A percentile compares a stretch with the other conserved stretches of the same genome.
These are phyloP conservation scores for Beta macrorhiza DNA, from an alignment of 179 eudicot genomes.

Conservation along the genomic window DNA sequence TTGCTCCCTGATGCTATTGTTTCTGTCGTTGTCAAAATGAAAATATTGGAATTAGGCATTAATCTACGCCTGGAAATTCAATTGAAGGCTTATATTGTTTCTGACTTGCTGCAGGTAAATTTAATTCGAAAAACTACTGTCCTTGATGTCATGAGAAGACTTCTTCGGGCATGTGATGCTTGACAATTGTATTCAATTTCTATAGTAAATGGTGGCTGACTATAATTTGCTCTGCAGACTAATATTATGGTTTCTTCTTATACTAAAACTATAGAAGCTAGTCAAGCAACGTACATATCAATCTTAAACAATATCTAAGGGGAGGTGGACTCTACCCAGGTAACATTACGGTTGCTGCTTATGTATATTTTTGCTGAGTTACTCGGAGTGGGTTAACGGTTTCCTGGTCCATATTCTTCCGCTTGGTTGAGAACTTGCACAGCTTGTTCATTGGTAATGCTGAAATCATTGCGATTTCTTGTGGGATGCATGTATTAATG, in stretches of 20 bases:
- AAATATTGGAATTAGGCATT: not conserved
- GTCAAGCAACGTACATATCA: slow-evolving; percentile 96
- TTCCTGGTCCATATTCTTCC: slow-evolving; percentile 2
- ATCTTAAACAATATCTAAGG: slow-evolving; percentile 94
- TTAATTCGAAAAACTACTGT: slow-evolving; percentile 94
- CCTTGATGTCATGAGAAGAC: slow-evolving; percentile 99
- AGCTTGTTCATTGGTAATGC: not conserved
- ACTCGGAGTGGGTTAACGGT: not conserved
- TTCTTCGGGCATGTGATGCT: slow-evolving; percentile 76
- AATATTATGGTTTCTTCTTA: slow-evolving; percentile 97
- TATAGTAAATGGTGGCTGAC: slow-evolving; percentile 26
- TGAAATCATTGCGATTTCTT: not conserved
- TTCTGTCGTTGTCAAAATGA: not conserved
- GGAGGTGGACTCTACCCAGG: slow-evolving; percentile 99
- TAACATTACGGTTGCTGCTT: slow-evolving; percentile 13
- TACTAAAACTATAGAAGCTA: slow-evolving; percentile 96
- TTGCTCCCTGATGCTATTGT: not conserved
- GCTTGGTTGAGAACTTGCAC: slow-evolving; percentile 1
- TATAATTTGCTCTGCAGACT: slow-evolving; percentile 55
- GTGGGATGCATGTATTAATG: not conserved
- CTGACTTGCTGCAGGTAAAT: slow-evolving; percentile 63
- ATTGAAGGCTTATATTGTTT: slow-evolving; percentile 17
- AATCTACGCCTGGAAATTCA: not conserved
- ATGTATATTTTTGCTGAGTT: not conserved
- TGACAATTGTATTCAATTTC: not conserved